Evolutionary conservation across 129 eudicot genomes (phyloP).

Genomic region (Tagetes erecta): DNA sequence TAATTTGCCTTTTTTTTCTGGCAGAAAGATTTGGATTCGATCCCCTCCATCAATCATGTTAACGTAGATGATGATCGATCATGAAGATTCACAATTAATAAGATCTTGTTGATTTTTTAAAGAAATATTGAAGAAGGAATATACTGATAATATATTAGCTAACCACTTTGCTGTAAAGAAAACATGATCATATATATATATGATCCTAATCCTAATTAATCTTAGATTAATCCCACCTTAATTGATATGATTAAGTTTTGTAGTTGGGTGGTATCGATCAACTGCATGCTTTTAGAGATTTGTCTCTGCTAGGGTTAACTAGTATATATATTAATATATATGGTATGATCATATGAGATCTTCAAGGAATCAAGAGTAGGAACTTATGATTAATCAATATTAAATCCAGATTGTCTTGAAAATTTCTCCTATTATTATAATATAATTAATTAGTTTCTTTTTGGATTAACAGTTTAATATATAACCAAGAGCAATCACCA

Average conservation of each 20-base stretch:
- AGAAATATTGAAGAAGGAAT: slow-evolving; percentile 29
- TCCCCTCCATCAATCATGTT: slow-evolving; percentile 3
- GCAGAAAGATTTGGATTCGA: neutral
- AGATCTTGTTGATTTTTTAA: slow-evolving; percentile 39
- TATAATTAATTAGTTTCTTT: neutral
- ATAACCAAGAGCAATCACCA: slow-evolving; percentile 7
- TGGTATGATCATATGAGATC: slow-evolving; percentile 22
- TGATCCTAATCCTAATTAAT: slow-evolving; percentile 24
- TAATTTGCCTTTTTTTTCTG: slow-evolving; percentile 25
- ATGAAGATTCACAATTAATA: slow-evolving; percentile 20
- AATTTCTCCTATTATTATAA: neutral
- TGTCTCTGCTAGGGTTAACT: slow-evolving; percentile 5
- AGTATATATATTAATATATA: neutral
- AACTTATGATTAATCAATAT: neutral
- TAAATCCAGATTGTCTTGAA: neutral
- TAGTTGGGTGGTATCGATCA: neutral
- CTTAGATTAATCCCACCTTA: slow-evolving; percentile 34
- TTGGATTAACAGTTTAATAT: neutral
- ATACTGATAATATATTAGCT: slow-evolving; percentile 29
- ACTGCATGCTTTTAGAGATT: slow-evolving; percentile 15
- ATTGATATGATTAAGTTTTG: slow-evolving; percentile 28
- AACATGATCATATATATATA: slow-evolving; percentile 23
- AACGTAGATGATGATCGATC: slow-evolving; percentile 7
- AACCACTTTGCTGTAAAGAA: slow-evolving; percentile 48
- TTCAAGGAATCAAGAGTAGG: slow-evolving; percentile 17